Conservation (phyloP, 352 stramenopile species). For the Aphanomyces astaci region DNA sequence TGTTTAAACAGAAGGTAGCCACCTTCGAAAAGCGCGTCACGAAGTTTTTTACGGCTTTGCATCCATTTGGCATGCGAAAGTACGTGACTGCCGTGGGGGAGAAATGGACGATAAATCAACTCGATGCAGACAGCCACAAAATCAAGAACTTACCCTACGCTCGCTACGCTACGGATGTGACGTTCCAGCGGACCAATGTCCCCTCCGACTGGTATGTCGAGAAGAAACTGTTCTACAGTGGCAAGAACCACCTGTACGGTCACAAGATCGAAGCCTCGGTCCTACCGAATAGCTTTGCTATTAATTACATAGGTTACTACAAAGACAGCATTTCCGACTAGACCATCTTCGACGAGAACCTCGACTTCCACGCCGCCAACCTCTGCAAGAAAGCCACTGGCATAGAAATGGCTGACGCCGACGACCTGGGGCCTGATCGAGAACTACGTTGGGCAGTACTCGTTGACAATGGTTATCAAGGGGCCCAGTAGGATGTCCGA, state of each 20-base stretch:
- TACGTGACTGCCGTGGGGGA: not conserved
- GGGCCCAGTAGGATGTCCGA: not conserved
- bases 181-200: too few species aligned
- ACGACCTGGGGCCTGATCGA: not conserved
- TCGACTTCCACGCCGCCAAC: too few species aligned
- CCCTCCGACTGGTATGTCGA: too few species aligned
- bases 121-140: not conserved
- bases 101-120: not conserved
- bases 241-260: too few species aligned
- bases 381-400: not conserved
- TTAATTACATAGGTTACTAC: too few species aligned
- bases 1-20: not conserved
- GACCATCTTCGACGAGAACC: too few species aligned
- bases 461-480: conserved; percentile 21
- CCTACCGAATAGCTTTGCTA: too few species aligned
- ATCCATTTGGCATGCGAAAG: not conserved
- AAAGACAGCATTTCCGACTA: too few species aligned
- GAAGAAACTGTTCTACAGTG: too few species aligned
- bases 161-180: not conserved
- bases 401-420: too few species aligned
- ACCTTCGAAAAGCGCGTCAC: conserved; percentile 10
- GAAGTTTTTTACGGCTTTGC: not conserved
- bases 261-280: too few species aligned
- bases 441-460: conserved; percentile 9
- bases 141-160: not conserved